Evolutionary conservation across 192 early-diverging fungal species (phyloP), one percentile per base, ranked within the genome.

Genomic region (Globomyces pollinis-pini): DNA sequence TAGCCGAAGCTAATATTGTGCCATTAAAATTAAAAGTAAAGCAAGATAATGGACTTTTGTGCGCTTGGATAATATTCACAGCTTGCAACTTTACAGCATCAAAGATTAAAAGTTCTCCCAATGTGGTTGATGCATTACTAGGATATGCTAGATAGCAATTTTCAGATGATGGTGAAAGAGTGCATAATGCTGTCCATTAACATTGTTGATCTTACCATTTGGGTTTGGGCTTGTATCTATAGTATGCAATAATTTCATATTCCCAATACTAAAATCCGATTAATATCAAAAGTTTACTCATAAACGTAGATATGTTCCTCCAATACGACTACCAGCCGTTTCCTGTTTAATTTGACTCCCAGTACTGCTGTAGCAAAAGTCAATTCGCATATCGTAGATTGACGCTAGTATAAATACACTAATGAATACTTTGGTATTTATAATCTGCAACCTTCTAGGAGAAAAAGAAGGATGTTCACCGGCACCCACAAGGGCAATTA

Each of bases 291-390:
- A n/a, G n/a, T n/a, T n/a, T n/a, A n/a, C n/a, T 98, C 94, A 74
- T 96, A 96, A 15, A 96, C 85, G 69, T 90, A 96, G 38, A 96
- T 93, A 60, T 89, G 89, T 69, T 94, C 90, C 62, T 99, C 96
- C 30, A 99, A 80, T 23, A 94, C 88, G 8, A 96, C 94, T 33
- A 97, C 84, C 7, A 99, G 76, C 34, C 92, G 81, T 59, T 89
- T 88, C 30, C 94, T 76, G 77, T 99, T 99, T 57, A 99, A 78
- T 73, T 96, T 96, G 13, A 99, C 92, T 0, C 91, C 86, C 45
- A 99, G 71, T 47, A 99, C 91, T 2, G 91, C 82, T 0, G 91
- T 93, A 1, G 87, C 85, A 62, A 96, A 99, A 2, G 89, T 89
- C 34, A 99, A 84, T 70, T 99, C 94, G 69, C 96, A 99, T 53